Conservation (phyloP, 352 stramenopile species). For the Pythium phragmiticola region DNA sequence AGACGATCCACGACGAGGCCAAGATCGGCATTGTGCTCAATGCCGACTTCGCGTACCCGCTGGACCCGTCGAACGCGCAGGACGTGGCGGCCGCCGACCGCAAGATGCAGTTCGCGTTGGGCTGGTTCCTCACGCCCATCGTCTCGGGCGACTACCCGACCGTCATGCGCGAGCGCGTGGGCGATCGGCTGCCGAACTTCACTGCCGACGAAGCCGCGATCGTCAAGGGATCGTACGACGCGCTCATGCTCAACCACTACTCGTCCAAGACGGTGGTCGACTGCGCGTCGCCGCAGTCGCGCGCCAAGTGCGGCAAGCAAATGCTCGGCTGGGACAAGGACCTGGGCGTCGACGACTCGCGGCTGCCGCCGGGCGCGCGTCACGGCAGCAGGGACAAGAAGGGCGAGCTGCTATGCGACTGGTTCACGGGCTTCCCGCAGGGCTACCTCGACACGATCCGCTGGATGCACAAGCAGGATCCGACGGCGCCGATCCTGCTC, state of each 20-base stretch:
- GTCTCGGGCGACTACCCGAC: slow-evolving; percentile 89
- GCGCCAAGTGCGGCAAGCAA: slow-evolving; percentile 37
- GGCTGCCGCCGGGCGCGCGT: slow-evolving; percentile 56
- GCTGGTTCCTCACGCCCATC: slow-evolving; percentile 91
- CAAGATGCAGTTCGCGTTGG: slow-evolving; percentile 87
- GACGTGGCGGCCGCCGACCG: slow-evolving; percentile 68
- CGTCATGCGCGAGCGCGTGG: slow-evolving; percentile 83
- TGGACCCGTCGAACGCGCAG: slow-evolving; percentile 50
- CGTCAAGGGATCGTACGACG: slow-evolving; percentile 89
- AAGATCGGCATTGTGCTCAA: slow-evolving; percentile 92
- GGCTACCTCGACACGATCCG: slow-evolving; percentile 52
- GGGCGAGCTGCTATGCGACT: slow-evolving; percentile 36
- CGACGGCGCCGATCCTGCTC: slow-evolving; percentile 42
- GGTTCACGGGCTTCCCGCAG: slow-evolving; percentile 46
- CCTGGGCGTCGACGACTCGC: slow-evolving; percentile 46
- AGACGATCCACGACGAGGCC: slow-evolving; percentile 42
- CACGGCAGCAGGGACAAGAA: slow-evolving; percentile 28
- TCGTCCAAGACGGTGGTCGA: slow-evolving; percentile 60
- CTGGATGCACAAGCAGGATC: slow-evolving; percentile 49
- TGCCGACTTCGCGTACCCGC: slow-evolving; percentile 66
- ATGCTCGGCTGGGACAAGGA: slow-evolving; percentile 44
- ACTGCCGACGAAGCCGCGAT: slow-evolving; percentile 64
- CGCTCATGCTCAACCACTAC: slow-evolving; percentile 96
- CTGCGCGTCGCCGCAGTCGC: slow-evolving; percentile 34
- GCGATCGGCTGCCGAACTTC: slow-evolving; percentile 85